These are phyloP conservation scores for Pittosporum tobira DNA, from an alignment of 129 eudicot genomes.

Conservation along the genomic window DNA sequence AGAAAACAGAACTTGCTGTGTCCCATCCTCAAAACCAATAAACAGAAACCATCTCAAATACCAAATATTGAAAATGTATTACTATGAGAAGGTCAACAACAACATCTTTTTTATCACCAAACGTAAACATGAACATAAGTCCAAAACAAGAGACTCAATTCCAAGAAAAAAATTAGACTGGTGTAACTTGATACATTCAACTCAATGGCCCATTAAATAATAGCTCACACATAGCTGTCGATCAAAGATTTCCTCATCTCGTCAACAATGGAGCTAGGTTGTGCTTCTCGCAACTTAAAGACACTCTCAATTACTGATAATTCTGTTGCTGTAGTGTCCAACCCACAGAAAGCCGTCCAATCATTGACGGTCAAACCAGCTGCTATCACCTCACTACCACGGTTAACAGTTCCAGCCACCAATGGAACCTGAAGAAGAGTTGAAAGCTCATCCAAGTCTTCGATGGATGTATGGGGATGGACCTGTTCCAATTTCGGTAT, in stretches of 20 bases:
- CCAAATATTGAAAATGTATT: too few relatives aligned
- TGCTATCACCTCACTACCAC: constrained; percentile 86
- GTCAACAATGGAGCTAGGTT: constrained; percentile 54
- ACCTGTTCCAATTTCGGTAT: constrained; percentile 30
- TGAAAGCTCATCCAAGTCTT: constrained; percentile 87
- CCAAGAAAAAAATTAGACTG: background rate
- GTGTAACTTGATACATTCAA: background rate
- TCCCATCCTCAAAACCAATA: too few relatives aligned
- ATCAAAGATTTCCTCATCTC: constrained; percentile 80
- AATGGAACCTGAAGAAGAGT: constrained; percentile 91
- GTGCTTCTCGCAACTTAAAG: constrained; percentile 84
- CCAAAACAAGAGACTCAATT: too few relatives aligned
- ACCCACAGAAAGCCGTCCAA: constrained; percentile 96
- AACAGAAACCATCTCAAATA: too few relatives aligned
- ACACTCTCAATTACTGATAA: constrained; percentile 75
- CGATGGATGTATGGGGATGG: constrained; percentile 87
- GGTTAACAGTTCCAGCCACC: constrained; percentile 95
- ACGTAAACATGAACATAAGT: too few relatives aligned
- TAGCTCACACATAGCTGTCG: constrained; percentile 47
- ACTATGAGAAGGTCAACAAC: too few relatives aligned
- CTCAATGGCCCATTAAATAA: background rate
- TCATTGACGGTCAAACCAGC: constrained; percentile 89
- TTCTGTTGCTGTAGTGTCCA: constrained; percentile 89
- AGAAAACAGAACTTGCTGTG: too few relatives aligned
- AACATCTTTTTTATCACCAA: too few relatives aligned